Base-by-base conservation (phyloP, 345 rosid genomes). In the Brassica carinata region DNA sequence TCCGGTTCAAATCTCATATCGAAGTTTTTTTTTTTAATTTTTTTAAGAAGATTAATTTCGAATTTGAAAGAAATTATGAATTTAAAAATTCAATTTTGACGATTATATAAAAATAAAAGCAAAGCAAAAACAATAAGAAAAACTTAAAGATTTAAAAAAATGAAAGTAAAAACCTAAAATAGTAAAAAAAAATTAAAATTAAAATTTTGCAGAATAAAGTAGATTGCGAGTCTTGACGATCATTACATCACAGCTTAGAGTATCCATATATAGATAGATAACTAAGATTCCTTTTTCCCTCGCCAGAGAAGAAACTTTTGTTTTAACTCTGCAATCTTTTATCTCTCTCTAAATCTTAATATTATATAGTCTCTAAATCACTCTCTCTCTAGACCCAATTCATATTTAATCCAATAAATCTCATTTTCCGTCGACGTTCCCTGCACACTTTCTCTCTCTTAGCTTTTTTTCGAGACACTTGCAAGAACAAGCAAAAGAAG, bases 281-380 rank as follows among this genome's bases (percentile, higher is more conserved):
- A 63, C 40, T 17, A 71, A 57, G 85, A 85, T 87, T 87, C 88
- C 61, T 71, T 72, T 53, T 53, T n/a, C 63, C 26, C 64, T 40
- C 73, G 61, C 72, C 74, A 69, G 73, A 68, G 72, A 53, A 34
- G 45, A 31, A 45, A 5, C 5, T 33, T 53, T 53, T 53, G 58
- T 31, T 55, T 53, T 53, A 53, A 53, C 58, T 53, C 58, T 53
- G 19, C 58, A 53, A 53, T 65, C 57, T 72, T 64, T 75, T 68
- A 26, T 83, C 75, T 75, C 78, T 66, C 72, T 80, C 83, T 80
- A 78, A 71, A 77, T 74, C 72, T 68, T 65, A 36, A 70, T 71
- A 79, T 74, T 64, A 70, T 64, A 70, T 65, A 81, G n/a, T 40
- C 70, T 61, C 38, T 72, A 63, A 79, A 70, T 76, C 80, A 68